Conservation (phyloP, 345 rosid genomes). For the Geranium brycei region DNA sequence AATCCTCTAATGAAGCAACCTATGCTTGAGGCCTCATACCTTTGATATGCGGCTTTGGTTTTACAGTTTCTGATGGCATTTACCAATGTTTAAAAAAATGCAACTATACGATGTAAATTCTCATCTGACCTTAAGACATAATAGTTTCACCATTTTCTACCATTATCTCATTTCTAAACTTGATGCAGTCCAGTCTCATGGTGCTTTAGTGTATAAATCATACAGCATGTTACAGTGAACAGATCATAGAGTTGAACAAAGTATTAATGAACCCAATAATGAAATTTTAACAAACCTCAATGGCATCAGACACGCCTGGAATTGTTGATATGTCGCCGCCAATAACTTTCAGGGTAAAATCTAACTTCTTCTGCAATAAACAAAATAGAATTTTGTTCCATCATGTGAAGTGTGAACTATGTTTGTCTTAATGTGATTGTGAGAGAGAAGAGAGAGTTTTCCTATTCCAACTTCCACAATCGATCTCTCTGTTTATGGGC, state of each 20-base stretch:
- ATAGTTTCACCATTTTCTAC: no score
- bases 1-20: no score
- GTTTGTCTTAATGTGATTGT: neutral
- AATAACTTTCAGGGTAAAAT: constrained; percentile 56
- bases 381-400: constrained; percentile 7
- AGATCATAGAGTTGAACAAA: neutral
- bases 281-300: constrained; percentile 43
- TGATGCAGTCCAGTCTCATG: neutral
- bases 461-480: neutral
- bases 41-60: no score
- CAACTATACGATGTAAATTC: no score
- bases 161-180: no score
- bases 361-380: constrained; percentile 58
- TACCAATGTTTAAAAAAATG: no score
- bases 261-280: constrained; percentile 1
- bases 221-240: neutral
- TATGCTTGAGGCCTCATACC: no score
- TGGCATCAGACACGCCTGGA: constrained; percentile 78
- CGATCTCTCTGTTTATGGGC: no score
- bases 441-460: neutral
- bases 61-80: no score
- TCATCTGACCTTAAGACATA: no score
- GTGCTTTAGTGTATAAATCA: neutral
- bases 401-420: constrained; percentile 1
- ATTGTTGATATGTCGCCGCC: constrained; percentile 75